Base-by-base conservation (phyloP, 2,329 filamentous ascomycete species). In the Monosporascus sp. region DNA sequence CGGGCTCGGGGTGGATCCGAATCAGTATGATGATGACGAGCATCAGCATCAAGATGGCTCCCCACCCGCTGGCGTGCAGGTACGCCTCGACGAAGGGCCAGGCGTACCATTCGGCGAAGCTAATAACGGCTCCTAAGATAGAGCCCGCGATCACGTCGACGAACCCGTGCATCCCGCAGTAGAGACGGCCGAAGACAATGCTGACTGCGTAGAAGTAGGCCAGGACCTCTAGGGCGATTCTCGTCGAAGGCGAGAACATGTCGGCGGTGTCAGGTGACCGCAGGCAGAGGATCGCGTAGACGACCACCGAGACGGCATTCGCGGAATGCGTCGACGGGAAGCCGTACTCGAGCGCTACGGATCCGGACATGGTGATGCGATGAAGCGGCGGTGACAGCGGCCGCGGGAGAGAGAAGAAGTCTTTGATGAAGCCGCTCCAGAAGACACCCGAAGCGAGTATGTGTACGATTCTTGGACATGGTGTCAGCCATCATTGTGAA, bases 121-220 rank as follows among this genome's bases (percentile, higher is more conserved):
- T 79, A 58, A 87, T 81, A 50, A 80, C 71, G 11, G 85, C 87
- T 35, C 94, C 94, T 52, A 97, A 78, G 16, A 85, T 63, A 52
- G 87, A 90, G 7, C 94, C 94, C 53, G 94, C 71, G 16, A 94
- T 73, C 24, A 97, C 91, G 70, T 99, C 94, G 44, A 94, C 78
- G 72, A 97, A 96, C 11, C 94, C 94, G 72, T 99, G 94, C 94
- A 99, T 99, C 56, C 94, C 94, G 67, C 94, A 99, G 74, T 99
- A 97, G 37, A 99, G 77, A 20, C 94, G 85, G 6, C 94, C 94
- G 57, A 97, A 76, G 41, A 97, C 82, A 65, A 99, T 97, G 26
- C 93, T 97, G 14, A 84, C 74, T 37, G 89, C 90, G 68, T 97
- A 99, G 62, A 90, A 86, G 70, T 94, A 95, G 41, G 87, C 85